Base-by-base conservation (phyloP, 2,329 filamentous ascomycete genomes). In the Colletotrichum cordylinicola region DNA sequence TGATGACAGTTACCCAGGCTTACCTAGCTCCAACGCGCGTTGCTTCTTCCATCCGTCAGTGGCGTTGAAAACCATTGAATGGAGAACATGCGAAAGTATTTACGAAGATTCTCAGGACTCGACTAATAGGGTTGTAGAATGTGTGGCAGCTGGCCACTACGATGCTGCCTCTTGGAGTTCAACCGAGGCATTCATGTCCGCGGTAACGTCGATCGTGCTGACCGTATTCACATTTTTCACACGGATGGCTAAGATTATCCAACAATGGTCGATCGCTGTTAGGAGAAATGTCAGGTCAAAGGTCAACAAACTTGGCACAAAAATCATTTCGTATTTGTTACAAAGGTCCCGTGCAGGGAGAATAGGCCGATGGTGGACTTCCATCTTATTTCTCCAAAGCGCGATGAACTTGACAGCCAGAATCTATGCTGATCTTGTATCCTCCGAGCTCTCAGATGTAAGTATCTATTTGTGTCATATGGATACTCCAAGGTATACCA, bases 401-500 rank as follows among this genome's bases (percentile, higher is more conserved):
- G 39, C 39, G 39, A 5, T 43, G 1, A 43, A 43, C 33, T 27
- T 48, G 21, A 24, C 16, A n/a, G 12, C 21, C 2, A 43, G 7
- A 1, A 0, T 65, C 35, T 65, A 43, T 21, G n/a, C 6, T 8
- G 24, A 65, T 18, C 35, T 65, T 10, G 0, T 65, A 24, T 65
- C 61, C 18, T 43, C 61, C 3, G 61, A 65, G 35, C 33, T 65
- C 1, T 65, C 61, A 24, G 61, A 65, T n/a, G 61, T 65, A 16
- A 0, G 61, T 65, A 6, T 18, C 2, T 6, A 0, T 6, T 43
- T 2, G 18, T 2, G 37, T 1, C 0, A 4, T 12, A 31, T 13
- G 9, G 16, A n/a, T 4, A 15, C 1, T 12, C 0, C 18, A 13
- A n/a, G 2, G 2, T 21, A 7, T 4, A 2, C 12, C 3, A 2